phyloP scores from a whole-genome alignment of 2,329 filamentous ascomycete genomes.

The Ophiosphaerella korrae region DNA sequence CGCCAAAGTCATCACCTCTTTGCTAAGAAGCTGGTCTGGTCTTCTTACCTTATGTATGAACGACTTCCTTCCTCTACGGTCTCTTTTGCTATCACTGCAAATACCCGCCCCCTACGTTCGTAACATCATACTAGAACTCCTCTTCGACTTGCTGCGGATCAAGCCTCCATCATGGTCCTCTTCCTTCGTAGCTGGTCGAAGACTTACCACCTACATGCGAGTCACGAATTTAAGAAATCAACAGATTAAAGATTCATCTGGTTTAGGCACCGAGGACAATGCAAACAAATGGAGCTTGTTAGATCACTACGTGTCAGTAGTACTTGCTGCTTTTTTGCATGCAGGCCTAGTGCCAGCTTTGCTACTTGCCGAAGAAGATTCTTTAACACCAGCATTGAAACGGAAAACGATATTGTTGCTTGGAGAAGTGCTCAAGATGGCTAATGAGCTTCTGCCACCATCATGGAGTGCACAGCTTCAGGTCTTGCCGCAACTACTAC shows the following conservation, averaged over 20 bases:
- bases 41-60: conserved; percentile 88
- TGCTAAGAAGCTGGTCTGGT: conserved; percentile 92
- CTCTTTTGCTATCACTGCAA: conserved; percentile 71
- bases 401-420: conserved; percentile 90
- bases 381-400: conserved; percentile 72
- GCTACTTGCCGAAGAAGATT: conserved; percentile 67
- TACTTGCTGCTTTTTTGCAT: conserved; percentile 83
- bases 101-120: conserved; percentile 62
- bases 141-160: conserved; percentile 84
- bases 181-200: conserved; percentile 88
- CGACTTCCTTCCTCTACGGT: conserved; percentile 81
- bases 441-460: conserved; percentile 81
- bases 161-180: conserved; percentile 95
- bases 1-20: conserved; percentile 86
- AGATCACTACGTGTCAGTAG: conserved; percentile 89
- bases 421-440: conserved; percentile 87
- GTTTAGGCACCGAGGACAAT: conserved; percentile 71
- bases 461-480: conserved; percentile 85
- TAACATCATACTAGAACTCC: conserved; percentile 83
- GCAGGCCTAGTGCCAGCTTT: conserved; percentile 67
- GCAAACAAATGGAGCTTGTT: conserved; percentile 74
- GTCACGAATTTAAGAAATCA: conserved; percentile 80
- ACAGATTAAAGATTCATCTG: conserved; percentile 55
- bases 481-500: conserved; percentile 83
- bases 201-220: conserved; percentile 94